A percentile compares a stretch with the other conserved stretches of the same genome.
Evolutionary conservation across 2,329 filamentous ascomycete genomes (phyloP).

Genomic region (Chaetomium sp.): DNA sequence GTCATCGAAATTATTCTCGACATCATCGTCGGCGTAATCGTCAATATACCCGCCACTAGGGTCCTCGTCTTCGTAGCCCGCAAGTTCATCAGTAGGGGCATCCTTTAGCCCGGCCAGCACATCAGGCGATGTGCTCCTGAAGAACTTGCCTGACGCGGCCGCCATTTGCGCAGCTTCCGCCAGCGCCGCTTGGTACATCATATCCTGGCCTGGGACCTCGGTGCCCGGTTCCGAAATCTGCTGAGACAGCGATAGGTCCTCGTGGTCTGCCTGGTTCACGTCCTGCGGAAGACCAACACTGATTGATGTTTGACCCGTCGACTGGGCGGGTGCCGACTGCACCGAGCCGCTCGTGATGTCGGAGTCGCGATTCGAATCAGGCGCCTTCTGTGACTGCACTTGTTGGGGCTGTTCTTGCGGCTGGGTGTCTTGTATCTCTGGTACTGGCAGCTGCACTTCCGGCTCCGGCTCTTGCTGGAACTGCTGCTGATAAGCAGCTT

Average conservation of each 20-base stretch:
- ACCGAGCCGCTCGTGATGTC: slow-evolving; percentile 42
- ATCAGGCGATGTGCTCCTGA: slow-evolving; percentile 47
- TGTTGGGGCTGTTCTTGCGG: no score
- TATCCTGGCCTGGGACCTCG: slow-evolving; percentile 29
- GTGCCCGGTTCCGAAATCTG: slow-evolving; percentile 5
- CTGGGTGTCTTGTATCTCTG: no score
- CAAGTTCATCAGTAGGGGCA: slow-evolving; percentile 21
- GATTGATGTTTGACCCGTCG: slow-evolving; percentile 49
- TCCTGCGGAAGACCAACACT: slow-evolving; percentile 31
- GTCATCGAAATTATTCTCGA: slow-evolving; percentile 47
- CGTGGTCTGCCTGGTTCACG: slow-evolving; percentile 7
- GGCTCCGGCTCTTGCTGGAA: background rate
- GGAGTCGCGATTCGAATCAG: slow-evolving; percentile 37
- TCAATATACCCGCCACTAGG: slow-evolving; percentile 22
- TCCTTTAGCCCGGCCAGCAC: slow-evolving; percentile 3
- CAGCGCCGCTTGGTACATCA: slow-evolving; percentile 73
- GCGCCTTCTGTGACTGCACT: no score
- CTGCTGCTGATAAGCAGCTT: slow-evolving; percentile 29
- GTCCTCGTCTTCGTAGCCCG: slow-evolving; percentile 22
- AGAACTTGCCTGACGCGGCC: slow-evolving; percentile 68
- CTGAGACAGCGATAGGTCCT: slow-evolving; percentile 3
- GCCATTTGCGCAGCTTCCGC: slow-evolving; percentile 75
- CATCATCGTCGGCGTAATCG: slow-evolving; percentile 54
- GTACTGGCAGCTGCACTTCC: slow-evolving; percentile 20
- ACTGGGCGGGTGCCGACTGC: slow-evolving; percentile 38